A percentile compares a stretch with the other conserved stretches of the same genome.
phyloP scores from a whole-genome alignment of 495 filamentous ascomycete genomes.

The Aspergillus taichungensis region DNA sequence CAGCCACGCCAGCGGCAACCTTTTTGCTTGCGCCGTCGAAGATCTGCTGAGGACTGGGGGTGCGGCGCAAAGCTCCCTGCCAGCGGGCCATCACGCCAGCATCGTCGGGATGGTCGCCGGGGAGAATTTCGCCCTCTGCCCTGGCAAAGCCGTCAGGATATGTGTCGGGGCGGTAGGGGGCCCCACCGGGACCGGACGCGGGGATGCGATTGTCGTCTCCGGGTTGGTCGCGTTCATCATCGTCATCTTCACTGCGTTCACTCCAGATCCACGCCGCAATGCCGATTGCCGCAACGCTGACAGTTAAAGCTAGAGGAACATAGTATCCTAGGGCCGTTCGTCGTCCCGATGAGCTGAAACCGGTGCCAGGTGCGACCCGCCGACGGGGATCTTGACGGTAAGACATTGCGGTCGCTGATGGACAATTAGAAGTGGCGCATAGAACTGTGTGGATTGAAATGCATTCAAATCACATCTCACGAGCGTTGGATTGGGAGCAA shows the following conservation, averaged over 20 bases:
- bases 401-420: conserved; percentile 51
- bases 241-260: conserved; percentile 68
- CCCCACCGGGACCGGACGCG: conserved; percentile 19
- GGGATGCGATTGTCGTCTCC: conserved; percentile 33
- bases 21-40: conserved; percentile 69
- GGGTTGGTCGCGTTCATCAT: conserved; percentile 45
- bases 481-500: conserved; percentile 1
- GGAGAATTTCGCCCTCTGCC: conserved; percentile 21
- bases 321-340: conserved; percentile 72
- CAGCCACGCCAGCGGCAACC: conserved; percentile 70
- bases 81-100: conserved; percentile 66
- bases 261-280: conserved; percentile 90
- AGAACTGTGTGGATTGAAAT: conserved; percentile 21
- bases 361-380: conserved; percentile 45
- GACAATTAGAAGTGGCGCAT: conserved; percentile 24
- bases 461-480: conserved; percentile 30
- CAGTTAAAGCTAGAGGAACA: conserved; percentile 75
- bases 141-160: conserved; percentile 24
- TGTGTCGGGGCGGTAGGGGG: conserved; percentile 20
- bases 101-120: conserved; percentile 36
- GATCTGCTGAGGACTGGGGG: conserved; percentile 83
- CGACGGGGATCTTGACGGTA: conserved; percentile 57
- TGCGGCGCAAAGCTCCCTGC: conserved; percentile 74
- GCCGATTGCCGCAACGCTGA: conserved; percentile 75
- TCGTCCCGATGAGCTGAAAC: conserved; percentile 46